Base-by-base conservation (phyloP, 106 monocot genomes). In the Allium cepa region DNA sequence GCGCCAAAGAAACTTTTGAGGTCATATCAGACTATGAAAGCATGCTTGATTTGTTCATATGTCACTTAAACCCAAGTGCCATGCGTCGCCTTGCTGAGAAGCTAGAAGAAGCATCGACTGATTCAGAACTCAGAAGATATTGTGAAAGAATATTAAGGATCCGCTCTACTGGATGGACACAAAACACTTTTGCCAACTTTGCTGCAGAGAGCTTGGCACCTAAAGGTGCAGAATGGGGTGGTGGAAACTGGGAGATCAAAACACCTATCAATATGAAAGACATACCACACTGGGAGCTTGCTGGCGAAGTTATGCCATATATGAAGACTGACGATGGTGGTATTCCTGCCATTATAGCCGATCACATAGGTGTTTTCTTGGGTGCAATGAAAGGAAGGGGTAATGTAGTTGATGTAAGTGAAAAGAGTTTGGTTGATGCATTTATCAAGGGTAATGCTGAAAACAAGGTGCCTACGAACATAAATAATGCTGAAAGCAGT, bases 211-310 rank as follows among this genome's bases (percentile, higher is more conserved):
- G 97, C 68, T 89, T 99, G 97, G 92, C 87, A 0, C 97, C 97
- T 72, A 99, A 99, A 75, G 92, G 97, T 7, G 77, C 90, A 61
- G 97, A 99, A 78, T 99, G 97, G 97, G 97, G 91, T 50, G 97
- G 97, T 59, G 97, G 97, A 53, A 99, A 99, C 78, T 99, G 97
- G 97, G 92, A 87, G n/a, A 87, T 99, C 56, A 99, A 85, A 68
- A 99, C 97, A 64, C 92, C 89, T 46, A 76, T 63, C 26, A 82
- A 63, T 70, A 76, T 79, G 67, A 92, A 99, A 73, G 79, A 78
- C 70, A 90, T 99, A 73, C 92, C 97, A 75, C 88, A 92, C 64
- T 99, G 97, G 97, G 97, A 99, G 71, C 76, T 99, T 49, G 82
- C 97, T 17, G 92, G 82, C 2, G 97, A 92, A 53, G 97, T 99